Base-by-base conservation (phyloP, 805 yeast species). In the Candida michaelii region DNA sequence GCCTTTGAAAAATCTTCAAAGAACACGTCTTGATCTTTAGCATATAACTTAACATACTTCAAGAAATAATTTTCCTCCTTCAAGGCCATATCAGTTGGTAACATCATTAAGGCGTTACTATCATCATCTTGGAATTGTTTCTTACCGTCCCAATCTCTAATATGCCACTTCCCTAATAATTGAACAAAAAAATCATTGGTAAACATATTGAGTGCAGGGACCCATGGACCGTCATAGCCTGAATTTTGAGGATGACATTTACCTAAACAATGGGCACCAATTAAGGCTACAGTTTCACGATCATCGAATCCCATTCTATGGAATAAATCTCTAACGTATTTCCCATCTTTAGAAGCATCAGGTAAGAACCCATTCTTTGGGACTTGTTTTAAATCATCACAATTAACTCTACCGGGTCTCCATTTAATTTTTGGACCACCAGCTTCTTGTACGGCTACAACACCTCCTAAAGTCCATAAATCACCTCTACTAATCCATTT, bases 401-500 rank as follows among this genome's bases (percentile, higher is more conserved):
- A 64, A 58, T 87, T 89, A 7, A 74, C 68, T 62, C 96, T 73
- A 31, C 96, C 97, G 6, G 93, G 83, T 63, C 80, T 81, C 96
- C 96, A 89, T 14, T 76, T 73, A 43, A 87, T 69, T 51, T 79
- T 74, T 27, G 95, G 95, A 5, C 95, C 95, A 18, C 85, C 85
- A 66, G 84, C 66, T 56, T 77, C 86, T 65, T 88, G 91, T 41
- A 88, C 66, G 1, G 91, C 93, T 34, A 74, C 79, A 30, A 83
- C 89, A 40, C 95, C 95, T 27, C 82, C 89, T 36, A 85, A 68
- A 6, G 93, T 84, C 70, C 83, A 86, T 52, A 87, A 69, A 62
- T 87, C 96, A 45, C 95, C 91, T 59, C 81, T 77, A 4, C 85
- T 73, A 18, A 87, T 66, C 89, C 91, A 83, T 3, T 83, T 80